phyloP scores from a whole-genome alignment of 495 filamentous ascomycete species.

The Penicillium desertorum region DNA sequence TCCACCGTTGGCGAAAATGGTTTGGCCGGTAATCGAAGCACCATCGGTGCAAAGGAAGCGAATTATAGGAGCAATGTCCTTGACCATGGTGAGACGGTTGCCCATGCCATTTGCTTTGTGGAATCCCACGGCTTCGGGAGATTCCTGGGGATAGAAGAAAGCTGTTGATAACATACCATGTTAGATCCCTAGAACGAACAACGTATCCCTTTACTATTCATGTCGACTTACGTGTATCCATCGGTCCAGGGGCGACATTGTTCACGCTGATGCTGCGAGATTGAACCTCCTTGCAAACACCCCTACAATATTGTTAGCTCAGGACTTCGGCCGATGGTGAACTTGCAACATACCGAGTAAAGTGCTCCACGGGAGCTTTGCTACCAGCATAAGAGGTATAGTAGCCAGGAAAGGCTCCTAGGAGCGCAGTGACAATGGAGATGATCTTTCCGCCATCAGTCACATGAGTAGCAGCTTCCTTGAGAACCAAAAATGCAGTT shows the following conservation, averaged over 20 bases:
- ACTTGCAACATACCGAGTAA: constrained; percentile 29
- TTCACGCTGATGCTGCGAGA: constrained; percentile 36
- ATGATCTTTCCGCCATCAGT: constrained; percentile 38
- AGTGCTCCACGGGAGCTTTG: constrained; percentile 41
- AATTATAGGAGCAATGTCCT: constrained; percentile 40
- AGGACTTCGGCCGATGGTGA: too few relatives aligned
- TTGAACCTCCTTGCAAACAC: constrained; percentile 38
- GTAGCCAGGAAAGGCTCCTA: constrained; percentile 38
- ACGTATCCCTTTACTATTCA: too few relatives aligned
- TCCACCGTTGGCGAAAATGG: constrained; percentile 44
- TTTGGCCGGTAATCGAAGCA: constrained; percentile 42
- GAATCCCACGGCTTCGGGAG: constrained; percentile 36
- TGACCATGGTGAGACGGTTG: constrained; percentile 33
- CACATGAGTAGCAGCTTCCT: constrained; percentile 35
- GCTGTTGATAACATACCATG: too few relatives aligned
- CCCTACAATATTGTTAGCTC: background rate
- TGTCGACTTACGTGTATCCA: constrained; percentile 36
- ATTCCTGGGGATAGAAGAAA: constrained; percentile 32
- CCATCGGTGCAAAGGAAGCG: constrained; percentile 42
- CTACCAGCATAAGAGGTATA: constrained; percentile 41
- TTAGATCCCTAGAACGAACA: too few relatives aligned
- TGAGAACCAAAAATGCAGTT: constrained; percentile 36
- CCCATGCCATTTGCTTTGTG: constrained; percentile 40
- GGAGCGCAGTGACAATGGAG: constrained; percentile 36
- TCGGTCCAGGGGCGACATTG: constrained; percentile 37